Conservation (phyloP, 2,329 filamentous ascomycete species). For the Periconia macrospinosa region DNA sequence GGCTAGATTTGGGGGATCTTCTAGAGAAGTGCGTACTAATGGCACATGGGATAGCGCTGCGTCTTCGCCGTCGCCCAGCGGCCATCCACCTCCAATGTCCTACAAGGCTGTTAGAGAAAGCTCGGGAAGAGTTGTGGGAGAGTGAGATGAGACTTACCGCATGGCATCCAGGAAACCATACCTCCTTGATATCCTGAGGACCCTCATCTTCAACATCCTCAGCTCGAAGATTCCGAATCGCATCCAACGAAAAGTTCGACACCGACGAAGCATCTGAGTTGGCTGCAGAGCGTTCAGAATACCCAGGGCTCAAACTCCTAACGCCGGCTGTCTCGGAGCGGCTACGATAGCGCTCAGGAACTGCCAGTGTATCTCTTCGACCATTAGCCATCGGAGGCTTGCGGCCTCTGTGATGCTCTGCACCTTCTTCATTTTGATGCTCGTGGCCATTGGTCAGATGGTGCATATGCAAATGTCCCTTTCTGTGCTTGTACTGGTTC, state of each 20-base stretch:
- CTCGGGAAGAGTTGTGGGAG: not conserved
- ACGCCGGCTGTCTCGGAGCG: conserved; percentile 38
- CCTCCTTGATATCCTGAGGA: conserved; percentile 74
- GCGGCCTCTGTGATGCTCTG: conserved; percentile 11
- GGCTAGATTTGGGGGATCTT: not conserved
- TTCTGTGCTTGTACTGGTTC: conserved; percentile 31
- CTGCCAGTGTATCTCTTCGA: conserved; percentile 27
- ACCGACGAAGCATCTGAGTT: conserved; percentile 31
- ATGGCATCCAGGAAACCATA: conserved; percentile 80
- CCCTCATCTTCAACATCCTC: conserved; percentile 45
- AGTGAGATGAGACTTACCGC: conserved; percentile 45
- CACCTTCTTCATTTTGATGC: conserved; percentile 6
- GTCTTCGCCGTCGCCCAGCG: conserved; percentile 56
- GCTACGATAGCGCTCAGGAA: conserved; percentile 34
- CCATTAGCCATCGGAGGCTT: conserved; percentile 9
- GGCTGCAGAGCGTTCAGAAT: conserved; percentile 17
- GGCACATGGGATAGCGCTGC: conserved; percentile 67
- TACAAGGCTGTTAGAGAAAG: conserved; percentile 12
- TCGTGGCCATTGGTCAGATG: conserved; percentile 14
- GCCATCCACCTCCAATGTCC: conserved; percentile 79
- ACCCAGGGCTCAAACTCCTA: conserved; percentile 33
- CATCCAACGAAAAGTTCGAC: conserved; percentile 30
- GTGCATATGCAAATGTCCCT: conserved; percentile 19
- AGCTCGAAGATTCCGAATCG: conserved; percentile 21
- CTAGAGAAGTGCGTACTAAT: conserved; percentile 47